Conservation (phyloP, 2,329 filamentous ascomycete genomes). For the Tolypocladium tundrense region DNA sequence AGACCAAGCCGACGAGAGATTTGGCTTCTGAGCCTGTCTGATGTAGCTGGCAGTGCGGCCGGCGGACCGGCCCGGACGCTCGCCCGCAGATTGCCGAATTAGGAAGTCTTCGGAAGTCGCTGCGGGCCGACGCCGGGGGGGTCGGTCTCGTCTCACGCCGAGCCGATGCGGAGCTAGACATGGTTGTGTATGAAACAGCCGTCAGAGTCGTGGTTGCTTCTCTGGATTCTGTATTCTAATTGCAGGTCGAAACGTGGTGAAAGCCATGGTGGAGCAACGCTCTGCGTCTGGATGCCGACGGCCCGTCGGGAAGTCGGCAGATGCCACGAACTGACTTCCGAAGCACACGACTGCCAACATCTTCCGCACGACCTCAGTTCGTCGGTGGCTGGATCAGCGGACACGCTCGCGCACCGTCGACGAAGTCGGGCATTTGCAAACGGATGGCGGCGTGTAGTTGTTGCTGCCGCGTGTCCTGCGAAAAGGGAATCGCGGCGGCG, state of each 20-base stretch:
- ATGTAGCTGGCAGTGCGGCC: too few species aligned
- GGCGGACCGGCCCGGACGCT: not conserved
- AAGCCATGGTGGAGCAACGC: not conserved
- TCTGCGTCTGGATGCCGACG: not conserved
- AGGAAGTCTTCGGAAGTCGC: not conserved
- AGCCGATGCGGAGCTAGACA: not conserved
- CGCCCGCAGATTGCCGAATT: not conserved
- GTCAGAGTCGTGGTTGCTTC: not conserved
- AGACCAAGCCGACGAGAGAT: too few species aligned
- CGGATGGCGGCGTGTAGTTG: too few species aligned
- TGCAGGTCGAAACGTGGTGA: not conserved
- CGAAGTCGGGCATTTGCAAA: too few species aligned
- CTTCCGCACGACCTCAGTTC: too few species aligned
- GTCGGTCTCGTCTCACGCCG: not conserved
- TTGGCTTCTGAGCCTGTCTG: too few species aligned
- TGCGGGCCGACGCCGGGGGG: not conserved
- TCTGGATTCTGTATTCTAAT: not conserved
- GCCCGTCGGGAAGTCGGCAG: not conserved
- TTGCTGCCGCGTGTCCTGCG: too few species aligned
- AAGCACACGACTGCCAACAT: too few species aligned
- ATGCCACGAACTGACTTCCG: too few species aligned
- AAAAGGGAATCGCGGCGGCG: too few species aligned
- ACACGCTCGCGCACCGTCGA: too few species aligned
- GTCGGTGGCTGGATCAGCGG: too few species aligned
- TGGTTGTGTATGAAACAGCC: not conserved